Evolutionary conservation across 2,329 filamentous ascomycete species (phyloP).

Genomic region (Fusarium mangiferae): DNA sequence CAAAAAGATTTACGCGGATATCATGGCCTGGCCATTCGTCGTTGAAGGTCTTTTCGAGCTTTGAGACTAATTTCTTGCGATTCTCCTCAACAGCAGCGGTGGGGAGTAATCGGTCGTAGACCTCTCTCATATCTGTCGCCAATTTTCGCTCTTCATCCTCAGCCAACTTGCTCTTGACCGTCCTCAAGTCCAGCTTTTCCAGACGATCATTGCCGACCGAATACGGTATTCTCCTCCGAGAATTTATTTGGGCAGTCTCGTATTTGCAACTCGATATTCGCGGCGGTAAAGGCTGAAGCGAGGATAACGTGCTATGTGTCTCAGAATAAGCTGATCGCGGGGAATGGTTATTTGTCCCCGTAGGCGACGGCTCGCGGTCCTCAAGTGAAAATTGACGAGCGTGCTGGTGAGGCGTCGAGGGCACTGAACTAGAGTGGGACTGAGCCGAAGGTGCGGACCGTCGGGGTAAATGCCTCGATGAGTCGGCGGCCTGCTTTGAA

Average conservation of each 20-base stretch:
- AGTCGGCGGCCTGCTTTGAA: constrained; percentile 53
- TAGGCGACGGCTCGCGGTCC: constrained; percentile 83
- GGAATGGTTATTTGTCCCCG: constrained; percentile 79
- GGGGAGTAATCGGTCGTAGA: constrained; percentile 88
- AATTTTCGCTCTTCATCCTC: constrained; percentile 80
- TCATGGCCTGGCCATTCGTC: constrained; percentile 91
- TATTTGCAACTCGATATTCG: constrained; percentile 78
- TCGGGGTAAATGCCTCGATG: constrained; percentile 46
- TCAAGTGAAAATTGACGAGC: constrained; percentile 83
- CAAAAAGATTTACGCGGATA: constrained; percentile 93
- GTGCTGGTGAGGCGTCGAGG: constrained; percentile 91
- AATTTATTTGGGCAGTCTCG: constrained; percentile 85
- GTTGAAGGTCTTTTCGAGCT: constrained; percentile 88
- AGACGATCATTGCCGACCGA: constrained; percentile 84
- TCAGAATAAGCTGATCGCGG: constrained; percentile 92
- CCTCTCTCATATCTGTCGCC: constrained; percentile 82
- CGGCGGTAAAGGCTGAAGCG: constrained; percentile 71
- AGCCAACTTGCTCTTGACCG: constrained; percentile 76
- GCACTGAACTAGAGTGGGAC: constrained; percentile 84
- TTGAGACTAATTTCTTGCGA: constrained; percentile 80
- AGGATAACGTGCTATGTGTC: constrained; percentile 78
- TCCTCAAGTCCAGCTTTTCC: constrained; percentile 75
- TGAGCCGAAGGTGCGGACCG: constrained; percentile 46
- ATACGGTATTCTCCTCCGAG: constrained; percentile 90
- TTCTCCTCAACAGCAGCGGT: constrained; percentile 81